Base-by-base conservation (phyloP, 495 filamentous ascomycete species). In the Hyaloscypha variabilis region DNA sequence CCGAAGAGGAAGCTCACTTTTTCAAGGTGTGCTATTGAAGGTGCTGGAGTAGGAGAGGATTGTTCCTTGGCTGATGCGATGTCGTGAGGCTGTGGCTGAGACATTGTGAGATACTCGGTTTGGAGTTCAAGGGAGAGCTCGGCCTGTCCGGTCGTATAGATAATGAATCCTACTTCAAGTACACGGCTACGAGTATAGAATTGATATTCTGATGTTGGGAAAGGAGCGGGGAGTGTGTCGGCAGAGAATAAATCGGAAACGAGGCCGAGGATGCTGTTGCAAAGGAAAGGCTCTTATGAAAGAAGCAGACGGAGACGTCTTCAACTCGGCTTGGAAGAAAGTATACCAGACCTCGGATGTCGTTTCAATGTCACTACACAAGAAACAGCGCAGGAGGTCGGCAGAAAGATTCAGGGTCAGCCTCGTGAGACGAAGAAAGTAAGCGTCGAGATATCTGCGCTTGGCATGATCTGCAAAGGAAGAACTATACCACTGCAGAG, bases 1-100 rank as follows among this genome's bases (percentile, higher is more conserved):
- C 85, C 84, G 62, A 87, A 87, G 39, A 87, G 79, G 64, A 82
- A 87, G 67, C 76, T 77, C 66, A 85, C 77, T 4, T 74, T 72
- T 53, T 82, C 79, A 19, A 83, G 77, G 17, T 77, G 74, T 54
- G 73, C 72, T 66, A 25, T 68, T 51, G 25, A 68, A 57, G 57
- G 66, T 2, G 49, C 19, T 4, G 66, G 59, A n/a, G 66, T 58
- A 23, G 58, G 86, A 24, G 86, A 85, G 31, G 31, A 36, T 36
- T 36, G 31, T n/a, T n/a, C 31, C 5, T 36, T 17, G 39, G 53
- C 88, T 87, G 66, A 85, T 85, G 60, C 6, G 23, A 17, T 14
- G 42, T 5, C 25, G 34, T 28, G 53, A 42, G 42, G 26, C 10
- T 28, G 23, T 30, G 62, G 25, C 11, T 25, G 60, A 26, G 24